Percentiles rank a stretch among this genome's conserved stretches.
phyloP scores from a whole-genome alignment of 805 yeast genomes.

The Clavispora santaluciae region DNA sequence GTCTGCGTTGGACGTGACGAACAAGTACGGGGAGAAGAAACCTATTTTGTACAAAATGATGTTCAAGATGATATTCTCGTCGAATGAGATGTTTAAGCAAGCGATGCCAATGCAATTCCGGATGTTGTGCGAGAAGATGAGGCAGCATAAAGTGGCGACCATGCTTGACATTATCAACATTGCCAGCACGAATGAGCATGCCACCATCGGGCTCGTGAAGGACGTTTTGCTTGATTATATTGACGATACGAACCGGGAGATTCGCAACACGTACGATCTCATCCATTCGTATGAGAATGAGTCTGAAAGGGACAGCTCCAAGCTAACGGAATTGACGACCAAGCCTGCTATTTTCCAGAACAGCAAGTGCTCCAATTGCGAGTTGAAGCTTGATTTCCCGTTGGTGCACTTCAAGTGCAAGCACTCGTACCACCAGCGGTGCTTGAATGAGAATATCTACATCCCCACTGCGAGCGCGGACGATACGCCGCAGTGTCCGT shows the following conservation, averaged over 20 bases:
- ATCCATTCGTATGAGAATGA: conserved; percentile 66
- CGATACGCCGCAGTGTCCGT: conserved; percentile 50
- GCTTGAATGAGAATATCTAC: conserved; percentile 51
- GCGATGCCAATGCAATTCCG: conserved; percentile 49
- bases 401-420: conserved; percentile 78
- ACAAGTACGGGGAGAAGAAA: conserved; percentile 55
- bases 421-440: conserved; percentile 82
- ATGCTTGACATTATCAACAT: conserved; percentile 75
- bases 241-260: conserved; percentile 55
- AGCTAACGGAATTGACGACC: conserved; percentile 46
- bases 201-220: conserved; percentile 69
- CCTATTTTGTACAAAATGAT: conserved; percentile 65
- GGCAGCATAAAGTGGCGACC: conserved; percentile 50
- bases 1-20: conserved; percentile 53
- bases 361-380: conserved; percentile 63
- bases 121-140: conserved; percentile 49
- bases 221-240: conserved; percentile 62
- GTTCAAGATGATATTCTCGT: conserved; percentile 57
- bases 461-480: conserved; percentile 12
- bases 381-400: conserved; percentile 65
- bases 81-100: conserved; percentile 43
- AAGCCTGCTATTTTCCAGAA: conserved; percentile 54
- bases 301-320: conserved; percentile 47
- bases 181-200: conserved; percentile 54
- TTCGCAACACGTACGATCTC: conserved; percentile 61